Evolutionary conservation across 2,329 filamentous ascomycete species (phyloP), one percentile per base, ranked within the genome.

Genomic region (Acrodontium crateriforme): DNA sequence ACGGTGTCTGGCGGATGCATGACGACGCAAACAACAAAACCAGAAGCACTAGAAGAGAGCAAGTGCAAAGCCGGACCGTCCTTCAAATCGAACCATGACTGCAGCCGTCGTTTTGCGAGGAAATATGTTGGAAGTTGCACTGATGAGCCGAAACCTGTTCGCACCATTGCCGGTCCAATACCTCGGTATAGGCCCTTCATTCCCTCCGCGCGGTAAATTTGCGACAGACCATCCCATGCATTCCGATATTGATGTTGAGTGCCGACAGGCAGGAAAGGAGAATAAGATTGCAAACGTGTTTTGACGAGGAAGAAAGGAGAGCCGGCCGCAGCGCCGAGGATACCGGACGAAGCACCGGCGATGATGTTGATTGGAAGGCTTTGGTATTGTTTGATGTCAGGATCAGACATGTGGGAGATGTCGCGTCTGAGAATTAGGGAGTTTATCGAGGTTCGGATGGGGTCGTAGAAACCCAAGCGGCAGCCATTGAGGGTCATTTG

Each of bases 1-100:
- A 98, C 81, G 4, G 89, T 98, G 55, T 98, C 89, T 70, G 89
- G 89, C 29, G 89, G 89, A 50, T 98, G 89, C 89, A 98, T 98
- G 39, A 95, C 76, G 44, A 81, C 82, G 62, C 89, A 98, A 11
- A 98, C 89, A 9, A 93, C 89, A 47, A 98, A 93, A 1, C 89
- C 89, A 47, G 83, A 93, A 19, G 73, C 75, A 4, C 87, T 76
- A 45, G 84, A 93, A 54, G 83, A 92, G 19, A 82, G 69, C 40
- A 98, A 63, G 54, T 98, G 89, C 47, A 98, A 61, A 24, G 79
- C 76, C 19, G 83, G 80, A 2, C 89, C 87, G 50, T 98, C 89
- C 48, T 89, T 65, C 78, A 95, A 84, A 24, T 76, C 83, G 29
- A 87, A 58, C 50, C 94, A 84, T 47, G 69, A 75, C 34, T 82